phyloP scores from a whole-genome alignment of 129 eudicot species.

The Kitagawia praeruptora region DNA sequence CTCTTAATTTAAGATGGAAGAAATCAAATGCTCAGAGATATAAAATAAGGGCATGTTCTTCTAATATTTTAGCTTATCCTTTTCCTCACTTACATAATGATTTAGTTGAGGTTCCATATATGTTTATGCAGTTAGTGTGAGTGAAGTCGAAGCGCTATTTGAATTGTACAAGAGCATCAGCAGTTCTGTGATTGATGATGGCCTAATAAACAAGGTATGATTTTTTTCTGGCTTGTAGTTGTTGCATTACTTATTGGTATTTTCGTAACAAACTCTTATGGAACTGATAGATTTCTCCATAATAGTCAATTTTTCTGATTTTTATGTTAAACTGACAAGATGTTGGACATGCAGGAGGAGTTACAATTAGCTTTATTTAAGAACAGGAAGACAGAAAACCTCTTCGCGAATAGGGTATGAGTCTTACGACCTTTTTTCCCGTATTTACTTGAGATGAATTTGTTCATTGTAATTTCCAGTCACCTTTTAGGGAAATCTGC shows the following conservation, averaged over 20 bases:
- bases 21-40: background rate
- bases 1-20: background rate
- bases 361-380: constrained; percentile 91
- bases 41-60: background rate
- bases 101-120: background rate
- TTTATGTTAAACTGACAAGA: too few relatives aligned
- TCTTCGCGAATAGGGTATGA: constrained; percentile 92
- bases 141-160: constrained; percentile 97
- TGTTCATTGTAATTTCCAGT: constrained; percentile 2
- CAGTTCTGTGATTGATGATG: constrained; percentile 93
- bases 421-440: background rate
- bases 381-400: constrained; percentile 85
- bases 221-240: background rate
- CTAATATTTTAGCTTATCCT: background rate
- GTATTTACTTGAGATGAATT: too few relatives aligned
- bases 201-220: constrained; percentile 84
- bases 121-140: constrained; percentile 71
- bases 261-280: background rate
- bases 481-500: background rate
- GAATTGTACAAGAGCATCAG: constrained; percentile 96
- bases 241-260: background rate
- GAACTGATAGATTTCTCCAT: background rate
- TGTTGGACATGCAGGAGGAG: constrained; percentile 62
- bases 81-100: background rate
- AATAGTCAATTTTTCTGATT: background rate